Percentiles rank a stretch among this genome's conserved stretches.
phyloP scores from a whole-genome alignment of 441 rosid genomes.

The Breynia disticha region DNA sequence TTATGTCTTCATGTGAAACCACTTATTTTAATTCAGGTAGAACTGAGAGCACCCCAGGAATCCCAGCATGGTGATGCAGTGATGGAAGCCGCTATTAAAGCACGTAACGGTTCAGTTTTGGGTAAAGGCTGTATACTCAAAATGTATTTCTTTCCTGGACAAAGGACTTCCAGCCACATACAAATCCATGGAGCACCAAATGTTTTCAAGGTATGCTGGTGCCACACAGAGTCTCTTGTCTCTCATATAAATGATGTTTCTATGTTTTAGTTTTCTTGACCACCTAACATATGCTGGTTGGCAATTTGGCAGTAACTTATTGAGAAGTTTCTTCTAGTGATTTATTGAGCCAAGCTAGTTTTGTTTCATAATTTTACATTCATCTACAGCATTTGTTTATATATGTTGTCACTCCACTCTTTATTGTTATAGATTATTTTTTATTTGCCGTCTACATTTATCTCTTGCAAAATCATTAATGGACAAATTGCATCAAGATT shows the following conservation, averaged over 20 bases:
- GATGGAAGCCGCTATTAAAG: slow-evolving; percentile 88
- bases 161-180: slow-evolving; percentile 79
- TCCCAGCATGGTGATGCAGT: slow-evolving; percentile 95
- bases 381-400: background rate
- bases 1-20: slow-evolving; percentile 7
- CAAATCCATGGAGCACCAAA: slow-evolving; percentile 92
- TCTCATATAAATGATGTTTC: background rate
- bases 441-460: background rate
- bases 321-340: background rate
- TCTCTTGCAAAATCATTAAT: background rate
- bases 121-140: slow-evolving; percentile 89
- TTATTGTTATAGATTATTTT: background rate
- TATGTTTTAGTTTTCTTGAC: background rate
- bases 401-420: no score
- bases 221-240: background rate
- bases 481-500: no score
- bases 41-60: slow-evolving; percentile 75
- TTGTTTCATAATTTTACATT: background rate
- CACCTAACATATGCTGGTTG: no score
- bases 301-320: no score
- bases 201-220: slow-evolving; percentile 63
- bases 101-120: slow-evolving; percentile 85
- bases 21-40: slow-evolving; percentile 52
- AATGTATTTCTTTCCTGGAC: slow-evolving; percentile 95
- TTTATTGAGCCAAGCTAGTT: background rate